Percentiles rank a stretch among this genome's conserved stretches.
These are phyloP conservation scores for Daldinia caldariorum DNA, from an alignment of 495 filamentous ascomycete species.

Conservation along the genomic window DNA sequence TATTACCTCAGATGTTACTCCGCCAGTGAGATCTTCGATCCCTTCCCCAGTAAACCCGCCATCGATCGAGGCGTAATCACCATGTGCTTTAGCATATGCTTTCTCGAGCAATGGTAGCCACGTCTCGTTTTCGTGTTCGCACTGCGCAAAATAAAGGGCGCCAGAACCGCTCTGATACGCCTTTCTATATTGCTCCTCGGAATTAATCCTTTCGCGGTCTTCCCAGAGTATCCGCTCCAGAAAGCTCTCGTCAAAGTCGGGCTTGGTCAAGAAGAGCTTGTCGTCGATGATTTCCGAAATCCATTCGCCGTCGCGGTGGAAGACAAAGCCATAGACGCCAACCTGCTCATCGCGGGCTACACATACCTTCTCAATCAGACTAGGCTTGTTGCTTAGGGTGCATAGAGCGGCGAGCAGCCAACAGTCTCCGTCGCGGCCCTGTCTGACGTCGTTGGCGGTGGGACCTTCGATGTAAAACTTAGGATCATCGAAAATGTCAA, in stretches of 20 bases:
- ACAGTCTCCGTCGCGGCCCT: slow-evolving; percentile 85
- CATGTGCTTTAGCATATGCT: slow-evolving; percentile 95
- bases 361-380: slow-evolving; percentile 82
- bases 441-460: slow-evolving; percentile 82
- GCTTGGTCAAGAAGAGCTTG: slow-evolving; percentile 79
- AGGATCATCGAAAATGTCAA: slow-evolving; percentile 89
- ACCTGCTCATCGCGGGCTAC: slow-evolving; percentile 81
- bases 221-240: slow-evolving; percentile 75
- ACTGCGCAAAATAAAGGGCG: slow-evolving; percentile 88
- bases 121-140: slow-evolving; percentile 85
- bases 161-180: slow-evolving; percentile 77
- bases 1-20: slow-evolving; percentile 70
- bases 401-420: slow-evolving; percentile 91
- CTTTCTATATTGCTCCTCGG: slow-evolving; percentile 80
- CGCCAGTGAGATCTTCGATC: slow-evolving; percentile 92
- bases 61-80: slow-evolving; percentile 83
- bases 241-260: slow-evolving; percentile 81
- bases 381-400: slow-evolving; percentile 82
- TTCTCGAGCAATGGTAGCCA: slow-evolving; percentile 96
- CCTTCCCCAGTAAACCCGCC: slow-evolving; percentile 89
- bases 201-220: slow-evolving; percentile 72
- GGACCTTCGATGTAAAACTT: slow-evolving; percentile 87
- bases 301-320: slow-evolving; percentile 94
- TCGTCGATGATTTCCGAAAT: slow-evolving; percentile 87
- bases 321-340: slow-evolving; percentile 95